A percentile compares a stretch with the other conserved stretches of the same genome.
Conservation (phyloP, 352 stramenopile genomes). For the Peronosclerospora sorghi region DNA sequence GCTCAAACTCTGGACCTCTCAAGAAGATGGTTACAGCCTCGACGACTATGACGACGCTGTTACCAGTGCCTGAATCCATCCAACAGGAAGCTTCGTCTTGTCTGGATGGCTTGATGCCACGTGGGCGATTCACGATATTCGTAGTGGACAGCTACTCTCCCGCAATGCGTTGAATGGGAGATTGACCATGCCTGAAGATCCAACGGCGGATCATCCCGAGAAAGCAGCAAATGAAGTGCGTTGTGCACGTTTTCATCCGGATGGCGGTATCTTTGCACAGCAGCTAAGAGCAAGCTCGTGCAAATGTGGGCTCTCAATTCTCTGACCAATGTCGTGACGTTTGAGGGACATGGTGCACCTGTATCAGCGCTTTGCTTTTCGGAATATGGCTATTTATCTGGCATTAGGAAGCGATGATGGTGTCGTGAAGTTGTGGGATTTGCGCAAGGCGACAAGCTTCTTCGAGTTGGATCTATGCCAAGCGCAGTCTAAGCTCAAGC, state of each 20-base stretch:
- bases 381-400: constrained; percentile 93
- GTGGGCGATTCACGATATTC: constrained; percentile 81
- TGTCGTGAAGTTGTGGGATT: constrained; percentile 87
- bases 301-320: constrained; percentile 90
- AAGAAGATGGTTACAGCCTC: constrained; percentile 35
- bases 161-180: constrained; percentile 38
- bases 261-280: constrained; percentile 88
- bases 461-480: constrained; percentile 45
- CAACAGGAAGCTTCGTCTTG: constrained; percentile 73
- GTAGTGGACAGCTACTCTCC: constrained; percentile 38
- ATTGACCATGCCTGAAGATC: constrained; percentile 13
- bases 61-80: constrained; percentile 65
- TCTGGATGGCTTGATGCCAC: constrained; percentile 64
- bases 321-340: constrained; percentile 71
- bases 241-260: constrained; percentile 83
- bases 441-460: constrained; percentile 85
- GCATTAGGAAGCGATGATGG: constrained; percentile 72
- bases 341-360: constrained; percentile 67
- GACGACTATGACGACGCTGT: constrained; percentile 49
- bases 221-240: constrained; percentile 30
- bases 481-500: constrained; percentile 20
- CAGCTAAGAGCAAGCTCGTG: constrained; percentile 53
- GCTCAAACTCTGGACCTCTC: constrained; percentile 62
- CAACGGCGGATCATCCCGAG: constrained; percentile 8
- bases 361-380: constrained; percentile 84